phyloP scores from a whole-genome alignment of 2,329 filamentous ascomycete genomes.

The Cladosporium sp. region DNA sequence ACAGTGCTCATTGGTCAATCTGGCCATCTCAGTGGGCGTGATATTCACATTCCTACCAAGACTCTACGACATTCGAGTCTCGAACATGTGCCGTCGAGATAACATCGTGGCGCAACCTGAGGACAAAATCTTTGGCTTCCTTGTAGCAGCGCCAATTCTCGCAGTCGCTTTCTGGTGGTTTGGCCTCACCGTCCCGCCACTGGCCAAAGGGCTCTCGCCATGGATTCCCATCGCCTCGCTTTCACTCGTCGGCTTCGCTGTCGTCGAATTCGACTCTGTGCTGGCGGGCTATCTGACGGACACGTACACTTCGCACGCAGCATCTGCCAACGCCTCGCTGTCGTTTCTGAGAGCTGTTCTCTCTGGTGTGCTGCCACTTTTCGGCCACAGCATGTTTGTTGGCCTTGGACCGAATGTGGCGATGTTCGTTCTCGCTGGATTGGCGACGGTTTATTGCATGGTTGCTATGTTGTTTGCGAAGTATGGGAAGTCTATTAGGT shows the following conservation, averaged over 20 bases:
- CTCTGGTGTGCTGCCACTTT: slow-evolving; percentile 38
- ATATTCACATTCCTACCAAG: slow-evolving; percentile 40
- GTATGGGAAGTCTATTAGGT: slow-evolving; percentile 35
- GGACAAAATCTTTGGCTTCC: slow-evolving; percentile 46
- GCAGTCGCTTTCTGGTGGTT: slow-evolving; percentile 44
- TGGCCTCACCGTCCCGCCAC: slow-evolving; percentile 44
- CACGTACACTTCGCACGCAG: slow-evolving; percentile 42
- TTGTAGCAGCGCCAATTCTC: slow-evolving; percentile 41
- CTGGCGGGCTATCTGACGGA: slow-evolving; percentile 43
- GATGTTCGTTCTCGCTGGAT: slow-evolving; percentile 35
- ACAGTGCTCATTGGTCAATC: slow-evolving; percentile 50
- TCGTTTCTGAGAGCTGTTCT: slow-evolving; percentile 37
- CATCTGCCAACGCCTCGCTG: slow-evolving; percentile 42
- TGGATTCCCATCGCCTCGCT: slow-evolving; percentile 26
- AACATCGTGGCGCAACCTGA: slow-evolving; percentile 34
- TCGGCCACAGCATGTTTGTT: slow-evolving; percentile 38
- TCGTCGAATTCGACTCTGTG: slow-evolving; percentile 45
- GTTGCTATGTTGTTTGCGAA: slow-evolving; percentile 35
- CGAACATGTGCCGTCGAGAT: slow-evolving; percentile 16
- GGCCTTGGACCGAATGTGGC: slow-evolving; percentile 37
- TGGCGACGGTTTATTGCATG: slow-evolving; percentile 32
- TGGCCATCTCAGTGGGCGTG: slow-evolving; percentile 57
- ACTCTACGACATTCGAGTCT: slow-evolving; percentile 37
- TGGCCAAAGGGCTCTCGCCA: slow-evolving; percentile 24
- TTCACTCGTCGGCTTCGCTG: slow-evolving; percentile 43